These are phyloP conservation scores for Tuber magnatum DNA, from an alignment of 495 filamentous ascomycete species.

Conservation along the genomic window DNA sequence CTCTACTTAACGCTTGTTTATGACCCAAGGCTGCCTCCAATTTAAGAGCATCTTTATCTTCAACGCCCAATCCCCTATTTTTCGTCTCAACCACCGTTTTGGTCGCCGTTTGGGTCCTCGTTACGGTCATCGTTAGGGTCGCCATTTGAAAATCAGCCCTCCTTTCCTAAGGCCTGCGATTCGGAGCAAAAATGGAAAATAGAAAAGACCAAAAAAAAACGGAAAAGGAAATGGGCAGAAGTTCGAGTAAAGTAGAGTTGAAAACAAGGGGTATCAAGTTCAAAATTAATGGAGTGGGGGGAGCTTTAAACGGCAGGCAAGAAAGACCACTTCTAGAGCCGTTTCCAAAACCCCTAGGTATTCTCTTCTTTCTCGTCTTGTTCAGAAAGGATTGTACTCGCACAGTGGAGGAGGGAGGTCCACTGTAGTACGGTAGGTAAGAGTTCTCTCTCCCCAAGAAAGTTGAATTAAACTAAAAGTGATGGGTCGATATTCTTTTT, in stretches of 20 bases:
- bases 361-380: not conserved
- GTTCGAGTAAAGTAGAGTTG: not conserved
- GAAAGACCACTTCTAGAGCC: not conserved
- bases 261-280: not conserved
- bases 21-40: constrained; percentile 49
- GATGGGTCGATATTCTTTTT: not conserved
- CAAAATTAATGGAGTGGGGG: not conserved
- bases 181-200: not conserved
- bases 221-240: not conserved
- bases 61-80: constrained; percentile 38
- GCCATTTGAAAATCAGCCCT: not conserved
- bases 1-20: constrained; percentile 47
- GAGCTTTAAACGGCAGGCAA: not conserved
- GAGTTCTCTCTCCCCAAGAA: not conserved
- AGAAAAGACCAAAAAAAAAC: not conserved
- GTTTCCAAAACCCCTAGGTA: not conserved
- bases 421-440: not conserved
- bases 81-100: not conserved
- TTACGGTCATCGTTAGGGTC: not conserved
- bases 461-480: not conserved
- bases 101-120: not conserved
- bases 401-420: not conserved
- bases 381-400: not conserved
- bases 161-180: not conserved
- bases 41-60: constrained; percentile 47